These are phyloP conservation scores for Isoetes taiwanensis DNA, from an alignment of 75 land plant species.

Conservation along the genomic window DNA sequence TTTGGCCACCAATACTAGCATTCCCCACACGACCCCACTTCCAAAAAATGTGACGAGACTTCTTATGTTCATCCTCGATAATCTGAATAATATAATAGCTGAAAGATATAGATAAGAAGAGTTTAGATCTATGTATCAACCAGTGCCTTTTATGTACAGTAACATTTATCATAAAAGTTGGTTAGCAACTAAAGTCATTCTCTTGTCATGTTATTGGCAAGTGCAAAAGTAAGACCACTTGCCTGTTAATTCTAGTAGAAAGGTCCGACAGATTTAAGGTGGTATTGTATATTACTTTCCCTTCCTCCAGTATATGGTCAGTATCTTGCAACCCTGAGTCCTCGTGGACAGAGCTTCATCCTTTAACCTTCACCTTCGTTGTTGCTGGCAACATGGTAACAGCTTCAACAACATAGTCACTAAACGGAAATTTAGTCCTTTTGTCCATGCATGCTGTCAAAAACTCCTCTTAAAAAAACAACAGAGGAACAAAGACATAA, in stretches of 20 bases:
- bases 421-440: constrained; percentile 48
- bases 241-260: constrained; percentile 91
- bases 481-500: no score
- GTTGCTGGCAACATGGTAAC: constrained; percentile 21
- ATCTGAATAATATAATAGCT: constrained; percentile 93
- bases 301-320: constrained; percentile 81
- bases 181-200: no score
- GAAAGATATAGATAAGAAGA: constrained; percentile 9
- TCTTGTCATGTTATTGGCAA: no score
- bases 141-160: no score
- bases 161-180: no score
- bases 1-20: constrained; percentile 64
- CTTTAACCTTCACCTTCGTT: constrained; percentile 87
- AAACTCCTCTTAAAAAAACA: no score
- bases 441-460: constrained; percentile 49
- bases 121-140: no score
- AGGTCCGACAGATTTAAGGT: constrained; percentile 92
- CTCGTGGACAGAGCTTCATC: constrained; percentile 91
- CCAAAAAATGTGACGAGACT: constrained; percentile 63
- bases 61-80: constrained; percentile 62
- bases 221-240: neutral
- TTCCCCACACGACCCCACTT: constrained; percentile 97
- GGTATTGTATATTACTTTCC: constrained; percentile 57
- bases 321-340: constrained; percentile 84
- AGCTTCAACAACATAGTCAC: constrained; percentile 50